Conservation (phyloP, 2,329 filamentous ascomycete species). For the Fusarium buxicola region DNA sequence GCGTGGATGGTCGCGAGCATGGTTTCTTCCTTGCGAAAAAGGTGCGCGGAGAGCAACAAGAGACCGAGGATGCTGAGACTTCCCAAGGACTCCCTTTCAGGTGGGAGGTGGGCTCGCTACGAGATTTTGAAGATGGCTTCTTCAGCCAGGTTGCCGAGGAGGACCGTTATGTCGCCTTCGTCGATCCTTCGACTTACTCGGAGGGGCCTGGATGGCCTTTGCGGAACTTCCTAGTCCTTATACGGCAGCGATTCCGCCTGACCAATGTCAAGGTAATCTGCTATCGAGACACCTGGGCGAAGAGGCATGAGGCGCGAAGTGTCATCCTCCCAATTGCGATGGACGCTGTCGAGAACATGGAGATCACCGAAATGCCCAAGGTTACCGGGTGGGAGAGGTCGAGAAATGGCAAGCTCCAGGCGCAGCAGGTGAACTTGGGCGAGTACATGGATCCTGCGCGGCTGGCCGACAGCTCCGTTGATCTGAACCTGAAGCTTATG, state of each 20-base stretch:
- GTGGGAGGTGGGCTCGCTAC: slow-evolving; percentile 83
- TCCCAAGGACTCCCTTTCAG: slow-evolving; percentile 67
- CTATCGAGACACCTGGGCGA: slow-evolving; percentile 85
- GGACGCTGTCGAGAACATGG: slow-evolving; percentile 58
- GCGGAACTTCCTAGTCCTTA: slow-evolving; percentile 86
- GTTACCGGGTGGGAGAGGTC: slow-evolving; percentile 96
- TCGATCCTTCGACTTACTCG: slow-evolving; percentile 90
- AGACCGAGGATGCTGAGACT: slow-evolving; percentile 63
- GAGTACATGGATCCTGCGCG: slow-evolving; percentile 93
- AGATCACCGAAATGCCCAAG: slow-evolving; percentile 76
- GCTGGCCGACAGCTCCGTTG: slow-evolving; percentile 92
- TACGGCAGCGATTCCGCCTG: slow-evolving; percentile 84
- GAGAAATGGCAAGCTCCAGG: slow-evolving; percentile 78
- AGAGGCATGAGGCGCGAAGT: slow-evolving; percentile 83
- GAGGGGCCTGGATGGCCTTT: slow-evolving; percentile 93
- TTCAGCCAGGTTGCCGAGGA: slow-evolving; percentile 78
- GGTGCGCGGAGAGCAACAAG: slow-evolving; percentile 58
- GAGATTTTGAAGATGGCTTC: slow-evolving; percentile 86
- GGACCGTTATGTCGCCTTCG: slow-evolving; percentile 87
- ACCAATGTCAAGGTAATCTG: slow-evolving; percentile 85
- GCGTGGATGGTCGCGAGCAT: slow-evolving; percentile 83
- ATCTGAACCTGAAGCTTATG: slow-evolving; percentile 97
- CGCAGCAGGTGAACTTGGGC: slow-evolving; percentile 83
- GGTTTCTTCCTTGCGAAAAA: slow-evolving; percentile 97
- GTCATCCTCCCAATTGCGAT: slow-evolving; percentile 77